Conservation (phyloP, 2,329 filamentous ascomycete species). For the Zymoseptoria ardabiliae region DNA sequence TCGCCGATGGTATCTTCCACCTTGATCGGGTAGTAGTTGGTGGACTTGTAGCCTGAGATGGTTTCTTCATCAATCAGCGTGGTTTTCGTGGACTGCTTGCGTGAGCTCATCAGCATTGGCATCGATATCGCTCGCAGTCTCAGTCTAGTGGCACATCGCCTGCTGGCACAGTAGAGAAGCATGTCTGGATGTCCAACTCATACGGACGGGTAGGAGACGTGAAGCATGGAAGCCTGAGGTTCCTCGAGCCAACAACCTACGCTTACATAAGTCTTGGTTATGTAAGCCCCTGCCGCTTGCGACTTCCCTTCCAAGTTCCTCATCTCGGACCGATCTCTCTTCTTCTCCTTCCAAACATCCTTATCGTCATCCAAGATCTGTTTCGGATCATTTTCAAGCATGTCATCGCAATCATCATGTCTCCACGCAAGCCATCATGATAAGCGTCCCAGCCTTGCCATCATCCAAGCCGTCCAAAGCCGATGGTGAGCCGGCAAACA, state of each 20-base stretch:
- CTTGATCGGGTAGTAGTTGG: background rate
- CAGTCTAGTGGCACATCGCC: too few species aligned
- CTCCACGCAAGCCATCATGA: background rate
- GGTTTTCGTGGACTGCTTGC: background rate
- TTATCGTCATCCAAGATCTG: background rate
- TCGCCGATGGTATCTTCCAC: slow-evolving; percentile 25
- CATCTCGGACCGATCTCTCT: too few species aligned
- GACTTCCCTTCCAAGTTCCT: background rate
- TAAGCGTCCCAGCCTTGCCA: background rate
- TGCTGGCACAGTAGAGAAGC: too few species aligned
- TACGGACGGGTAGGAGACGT: too few species aligned
- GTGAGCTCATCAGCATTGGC: too few species aligned
- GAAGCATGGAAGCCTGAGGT: too few species aligned
- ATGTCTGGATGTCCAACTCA: too few species aligned
- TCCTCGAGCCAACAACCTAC: too few species aligned
- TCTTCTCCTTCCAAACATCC: background rate
- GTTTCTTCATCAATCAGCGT: background rate
- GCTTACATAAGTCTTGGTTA: too few species aligned
- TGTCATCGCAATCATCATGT: background rate
- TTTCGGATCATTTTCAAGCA: background rate
- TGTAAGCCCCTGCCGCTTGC: background rate
- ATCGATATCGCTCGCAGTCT: too few species aligned
- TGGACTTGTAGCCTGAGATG: background rate
- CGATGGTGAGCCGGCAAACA: background rate
- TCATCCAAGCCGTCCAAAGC: background rate